phyloP scores from a whole-genome alignment of 352 stramenopile species.

The Globisporangium nunn region DNA sequence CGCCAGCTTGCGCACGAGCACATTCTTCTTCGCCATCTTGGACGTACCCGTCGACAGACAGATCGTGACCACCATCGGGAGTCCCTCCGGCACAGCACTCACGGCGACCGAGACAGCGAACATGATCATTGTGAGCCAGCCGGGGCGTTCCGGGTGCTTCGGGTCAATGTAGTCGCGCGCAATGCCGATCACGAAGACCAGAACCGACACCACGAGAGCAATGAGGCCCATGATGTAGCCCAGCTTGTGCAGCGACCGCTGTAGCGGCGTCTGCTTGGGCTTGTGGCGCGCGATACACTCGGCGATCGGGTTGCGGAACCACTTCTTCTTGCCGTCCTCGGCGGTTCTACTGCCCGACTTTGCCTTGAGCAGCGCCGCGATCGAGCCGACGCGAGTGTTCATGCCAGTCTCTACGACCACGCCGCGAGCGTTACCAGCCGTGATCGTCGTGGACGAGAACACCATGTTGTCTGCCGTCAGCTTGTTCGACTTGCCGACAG shows the following conservation, averaged over 20 bases:
- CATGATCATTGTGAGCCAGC: slow-evolving; percentile 92
- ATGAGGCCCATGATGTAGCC: slow-evolving; percentile 89
- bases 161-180: slow-evolving; percentile 41
- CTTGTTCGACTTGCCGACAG: slow-evolving; percentile 19
- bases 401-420: slow-evolving; percentile 74
- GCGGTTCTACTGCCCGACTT: slow-evolving; percentile 16
- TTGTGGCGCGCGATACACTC: slow-evolving; percentile 54
- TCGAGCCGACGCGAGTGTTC: slow-evolving; percentile 63
- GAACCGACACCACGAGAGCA: slow-evolving; percentile 69
- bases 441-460: slow-evolving; percentile 90
- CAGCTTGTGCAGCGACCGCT: slow-evolving; percentile 91
- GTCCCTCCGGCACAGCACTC: slow-evolving; percentile 69
- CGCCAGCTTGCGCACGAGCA: slow-evolving; percentile 82
- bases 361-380: slow-evolving; percentile 49
- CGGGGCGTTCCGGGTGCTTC: slow-evolving; percentile 64
- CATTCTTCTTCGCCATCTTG: slow-evolving; percentile 71
- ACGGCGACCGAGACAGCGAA: slow-evolving; percentile 87
- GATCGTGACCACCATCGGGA: slow-evolving; percentile 81
- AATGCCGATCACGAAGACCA: slow-evolving; percentile 89
- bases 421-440: slow-evolving; percentile 56
- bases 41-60: slow-evolving; percentile 64
- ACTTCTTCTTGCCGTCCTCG: slow-evolving; percentile 25
- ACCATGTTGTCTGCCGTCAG: slow-evolving; percentile 86
- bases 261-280: slow-evolving; percentile 85
- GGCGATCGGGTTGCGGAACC: slow-evolving; percentile 33